Conservation (phyloP, 2,329 filamentous ascomycete genomes). For the Aspergillus aculeatus region DNA sequence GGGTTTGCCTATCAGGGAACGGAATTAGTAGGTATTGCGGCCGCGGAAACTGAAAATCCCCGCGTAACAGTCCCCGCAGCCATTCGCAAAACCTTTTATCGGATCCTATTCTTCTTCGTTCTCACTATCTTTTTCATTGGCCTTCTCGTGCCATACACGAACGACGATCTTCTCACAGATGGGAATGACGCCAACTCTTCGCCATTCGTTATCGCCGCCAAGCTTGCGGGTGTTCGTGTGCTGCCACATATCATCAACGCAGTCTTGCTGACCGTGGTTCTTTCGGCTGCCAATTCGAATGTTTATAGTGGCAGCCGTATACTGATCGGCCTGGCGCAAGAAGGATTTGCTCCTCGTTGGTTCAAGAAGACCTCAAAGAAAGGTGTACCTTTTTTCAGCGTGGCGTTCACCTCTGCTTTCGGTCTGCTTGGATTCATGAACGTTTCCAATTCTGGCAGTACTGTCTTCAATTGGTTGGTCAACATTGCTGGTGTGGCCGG, state of each 20-base stretch:
- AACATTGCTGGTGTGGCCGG: slow-evolving; percentile 37
- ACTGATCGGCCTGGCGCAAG: slow-evolving; percentile 62
- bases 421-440: slow-evolving; percentile 70
- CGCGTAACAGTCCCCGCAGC: slow-evolving; percentile 69
- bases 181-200: slow-evolving; percentile 36
- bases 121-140: slow-evolving; percentile 63
- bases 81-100: slow-evolving; percentile 73
- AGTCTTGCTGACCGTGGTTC: slow-evolving; percentile 44
- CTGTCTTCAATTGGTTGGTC: slow-evolving; percentile 52
- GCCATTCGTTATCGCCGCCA: slow-evolving; percentile 46
- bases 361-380: slow-evolving; percentile 43
- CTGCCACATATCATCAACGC: slow-evolving; percentile 44
- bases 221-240: slow-evolving; percentile 37
- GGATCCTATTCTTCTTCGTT: slow-evolving; percentile 62
- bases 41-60: slow-evolving; percentile 72
- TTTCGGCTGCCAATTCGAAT: slow-evolving; percentile 46
- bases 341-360: slow-evolving; percentile 45
- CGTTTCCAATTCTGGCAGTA: slow-evolving; percentile 59
- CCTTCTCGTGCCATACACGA: slow-evolving; percentile 63
- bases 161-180: slow-evolving; percentile 55
- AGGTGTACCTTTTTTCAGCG: slow-evolving; percentile 48
- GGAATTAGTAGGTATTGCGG: slow-evolving; percentile 75
- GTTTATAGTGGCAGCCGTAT: slow-evolving; percentile 59
- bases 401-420: slow-evolving; percentile 50
- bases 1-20: slow-evolving; percentile 55